A percentile compares a stretch with the other conserved stretches of the same genome.
Conservation (phyloP, 176 grass and related monocot species). For the Leersia perrieri region DNA sequence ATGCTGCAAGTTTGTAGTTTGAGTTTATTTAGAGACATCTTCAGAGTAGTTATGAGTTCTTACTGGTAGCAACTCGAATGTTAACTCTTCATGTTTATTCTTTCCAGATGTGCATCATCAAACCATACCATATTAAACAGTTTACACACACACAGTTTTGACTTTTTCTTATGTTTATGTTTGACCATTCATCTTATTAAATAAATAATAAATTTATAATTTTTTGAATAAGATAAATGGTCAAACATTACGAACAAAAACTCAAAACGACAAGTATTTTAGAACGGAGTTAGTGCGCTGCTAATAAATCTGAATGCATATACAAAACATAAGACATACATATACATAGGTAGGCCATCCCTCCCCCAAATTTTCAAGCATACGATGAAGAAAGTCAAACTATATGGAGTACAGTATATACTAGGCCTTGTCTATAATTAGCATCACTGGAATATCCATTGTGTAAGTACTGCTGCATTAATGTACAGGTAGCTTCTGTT, state of each 20-base stretch:
- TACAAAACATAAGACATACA: background rate
- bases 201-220: too few species aligned
- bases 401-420: too few species aligned
- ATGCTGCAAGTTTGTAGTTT: conserved; percentile 49
- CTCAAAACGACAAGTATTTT: too few species aligned
- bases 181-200: too few species aligned
- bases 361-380: background rate
- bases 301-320: background rate
- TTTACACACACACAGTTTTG: too few species aligned
- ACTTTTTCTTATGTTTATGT: too few species aligned
- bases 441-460: conserved; percentile 5
- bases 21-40: background rate
- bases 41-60: background rate
- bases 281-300: too few species aligned
- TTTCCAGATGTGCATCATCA: background rate
- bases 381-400: background rate
- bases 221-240: too few species aligned
- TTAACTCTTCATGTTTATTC: background rate
- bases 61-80: background rate
- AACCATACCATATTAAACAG: background rate
- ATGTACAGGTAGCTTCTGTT: background rate
- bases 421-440: background rate
- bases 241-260: too few species aligned
- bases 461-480: conserved; percentile 23
- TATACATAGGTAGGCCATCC: background rate